Percentiles rank a stretch among this genome's conserved stretches.
Evolutionary conservation across 1,284 basidiomycete species (phyloP).

Genomic region (Irpex rosettiformis): DNA sequence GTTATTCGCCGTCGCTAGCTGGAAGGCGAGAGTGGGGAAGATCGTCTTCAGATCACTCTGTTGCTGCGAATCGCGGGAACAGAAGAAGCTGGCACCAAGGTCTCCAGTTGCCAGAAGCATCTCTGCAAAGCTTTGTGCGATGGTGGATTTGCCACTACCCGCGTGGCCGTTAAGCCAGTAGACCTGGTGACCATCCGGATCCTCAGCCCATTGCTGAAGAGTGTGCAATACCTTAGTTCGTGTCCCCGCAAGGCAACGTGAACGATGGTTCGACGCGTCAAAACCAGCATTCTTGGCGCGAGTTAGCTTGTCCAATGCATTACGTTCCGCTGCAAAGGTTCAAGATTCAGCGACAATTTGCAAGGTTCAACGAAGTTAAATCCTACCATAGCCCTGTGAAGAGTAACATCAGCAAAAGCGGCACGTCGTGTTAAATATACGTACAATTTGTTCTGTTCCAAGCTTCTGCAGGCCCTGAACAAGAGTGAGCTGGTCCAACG

Average conservation of each 20-base stretch:
- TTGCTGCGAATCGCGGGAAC: slow-evolving; percentile 20
- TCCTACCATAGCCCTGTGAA: background rate
- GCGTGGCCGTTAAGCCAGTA: slow-evolving; percentile 18
- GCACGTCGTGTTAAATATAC: background rate
- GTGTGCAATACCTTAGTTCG: background rate
- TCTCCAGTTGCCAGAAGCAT: background rate
- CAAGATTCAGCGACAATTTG: background rate
- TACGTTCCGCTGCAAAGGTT: background rate
- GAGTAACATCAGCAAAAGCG: background rate
- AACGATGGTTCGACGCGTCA: background rate
- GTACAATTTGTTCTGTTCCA: background rate
- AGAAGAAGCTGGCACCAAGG: slow-evolving; percentile 32
- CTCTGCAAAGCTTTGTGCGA: slow-evolving; percentile 7
- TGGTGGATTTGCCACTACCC: slow-evolving; percentile 18
- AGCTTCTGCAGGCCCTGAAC: background rate
- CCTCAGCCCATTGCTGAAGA: background rate
- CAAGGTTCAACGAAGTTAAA: background rate
- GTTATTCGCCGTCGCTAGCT: background rate
- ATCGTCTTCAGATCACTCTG: slow-evolving; percentile 20
- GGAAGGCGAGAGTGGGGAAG: slow-evolving; percentile 23
- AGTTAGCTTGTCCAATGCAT: background rate
- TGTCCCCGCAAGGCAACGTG: background rate
- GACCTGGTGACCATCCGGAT: background rate
- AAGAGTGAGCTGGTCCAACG: background rate
- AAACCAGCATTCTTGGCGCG: background rate